Evolutionary conservation across 257 asterid species (phyloP), one percentile per base, ranked within the genome.

Genomic region (Solanum dulcamara): DNA sequence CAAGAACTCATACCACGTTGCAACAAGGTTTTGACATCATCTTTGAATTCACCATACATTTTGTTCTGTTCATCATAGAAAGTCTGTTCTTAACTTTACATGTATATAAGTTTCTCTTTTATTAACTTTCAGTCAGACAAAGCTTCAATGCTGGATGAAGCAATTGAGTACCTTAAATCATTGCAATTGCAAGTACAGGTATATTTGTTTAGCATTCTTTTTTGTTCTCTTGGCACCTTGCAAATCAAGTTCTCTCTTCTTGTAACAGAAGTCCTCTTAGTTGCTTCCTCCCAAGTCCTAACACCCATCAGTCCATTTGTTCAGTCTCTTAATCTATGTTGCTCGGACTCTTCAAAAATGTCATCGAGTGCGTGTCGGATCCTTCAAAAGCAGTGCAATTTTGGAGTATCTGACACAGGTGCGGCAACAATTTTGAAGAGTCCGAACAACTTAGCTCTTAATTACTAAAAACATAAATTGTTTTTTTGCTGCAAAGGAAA

Each of bases 131-230:
- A 91, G 94, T 42, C 94, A 28, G 93, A 91, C 83, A 91, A 90
- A 83, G 93, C 92, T 86, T 91, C 91, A 28, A 90, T 88, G 94
- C 85, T 90, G 74, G 93, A 91, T 26, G 92, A 90, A 83, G 92
- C 92, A 62, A 90, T 91, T 62, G 92, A 91, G 88, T 91, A 91
- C 91, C 81, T 90, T 59, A 91, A 90, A 86, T 90, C 90, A 67
- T 87, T 91, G 48, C 93, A 89, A 81, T 17, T 89, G 87, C 92
- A 89, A 89, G 88, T 91, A 26, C 92, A 91, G 91, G 94, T 91
- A 71, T 32, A 55, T 42, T 51, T 33, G n/a, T 13, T 40, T 30
- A 6, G 33, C 64, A 50, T 38, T 30, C 26, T 81, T 18, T 80
- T 81, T 81, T 32, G 20, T 17, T 7, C 26, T 0, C 10, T 35